Evolutionary conservation across 106 monocot species (phyloP).

Genomic region (Phalaenopsis equestris): DNA sequence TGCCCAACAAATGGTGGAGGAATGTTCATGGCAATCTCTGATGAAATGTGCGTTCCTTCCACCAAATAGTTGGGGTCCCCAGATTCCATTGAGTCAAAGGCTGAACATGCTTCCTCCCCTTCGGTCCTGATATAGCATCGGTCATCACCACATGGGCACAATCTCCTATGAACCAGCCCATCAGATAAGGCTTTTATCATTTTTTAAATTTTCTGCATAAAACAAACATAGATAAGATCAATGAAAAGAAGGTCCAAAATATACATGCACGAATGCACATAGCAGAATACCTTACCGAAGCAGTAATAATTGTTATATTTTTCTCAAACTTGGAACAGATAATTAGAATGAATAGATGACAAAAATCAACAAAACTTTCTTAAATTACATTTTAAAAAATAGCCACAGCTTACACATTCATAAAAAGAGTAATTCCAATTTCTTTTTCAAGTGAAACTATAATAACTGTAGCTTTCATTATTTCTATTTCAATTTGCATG

Average conservation of each 20-base stretch:
- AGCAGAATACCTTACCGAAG: not conserved
- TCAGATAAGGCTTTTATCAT: conserved; percentile 11
- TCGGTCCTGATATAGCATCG: conserved; percentile 22
- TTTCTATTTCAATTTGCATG: not conserved
- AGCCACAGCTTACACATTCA: not conserved
- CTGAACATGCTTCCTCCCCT: conserved; percentile 18
- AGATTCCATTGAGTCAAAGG: conserved; percentile 1
- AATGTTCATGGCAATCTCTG: conserved; percentile 4
- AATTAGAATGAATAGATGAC: not conserved
- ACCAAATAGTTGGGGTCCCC: conserved; percentile 19
- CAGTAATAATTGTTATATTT: not conserved
- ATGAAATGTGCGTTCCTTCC: conserved; percentile 18
- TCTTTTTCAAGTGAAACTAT: not conserved
- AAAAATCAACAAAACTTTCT: not conserved
- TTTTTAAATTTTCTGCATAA: not conserved
- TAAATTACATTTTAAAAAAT: not conserved
- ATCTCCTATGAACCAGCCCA: conserved; percentile 4
- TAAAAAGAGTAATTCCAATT: not conserved
- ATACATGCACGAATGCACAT: not conserved
- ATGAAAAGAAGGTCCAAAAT: not conserved
- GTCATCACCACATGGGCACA: conserved; percentile 44
- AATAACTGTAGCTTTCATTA: not conserved
- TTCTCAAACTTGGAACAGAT: not conserved
- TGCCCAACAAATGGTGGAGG: conserved; percentile 58
- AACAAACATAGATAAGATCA: not conserved